A percentile compares a stretch with the other conserved stretches of the same genome.
Conservation (phyloP, 2,329 filamentous ascomycete species). For the Aspergillus arachidicola region DNA sequence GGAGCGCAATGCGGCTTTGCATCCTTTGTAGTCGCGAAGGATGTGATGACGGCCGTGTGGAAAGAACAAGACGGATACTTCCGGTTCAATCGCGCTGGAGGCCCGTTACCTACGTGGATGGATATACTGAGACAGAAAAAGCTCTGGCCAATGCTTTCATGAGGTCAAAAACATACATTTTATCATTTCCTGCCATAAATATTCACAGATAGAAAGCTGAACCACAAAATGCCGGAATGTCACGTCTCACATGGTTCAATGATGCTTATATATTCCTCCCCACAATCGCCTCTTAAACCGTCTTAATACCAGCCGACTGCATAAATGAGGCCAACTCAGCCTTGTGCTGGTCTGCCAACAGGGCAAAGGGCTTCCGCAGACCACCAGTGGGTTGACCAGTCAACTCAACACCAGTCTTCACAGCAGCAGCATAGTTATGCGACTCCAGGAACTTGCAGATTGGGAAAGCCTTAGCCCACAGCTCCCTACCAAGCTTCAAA, state of each 20-base stretch:
- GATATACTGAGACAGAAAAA: slow-evolving; percentile 27
- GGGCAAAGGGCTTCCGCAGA: slow-evolving; percentile 52
- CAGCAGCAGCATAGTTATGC: slow-evolving; percentile 50
- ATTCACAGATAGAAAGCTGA: not conserved
- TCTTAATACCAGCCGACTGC: slow-evolving; percentile 43
- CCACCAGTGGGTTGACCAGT: slow-evolving; percentile 51
- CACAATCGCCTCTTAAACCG: slow-evolving; percentile 19
- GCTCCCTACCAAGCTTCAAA: slow-evolving; percentile 46
- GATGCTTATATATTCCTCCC: not conserved
- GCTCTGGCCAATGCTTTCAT: slow-evolving; percentile 34
- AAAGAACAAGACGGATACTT: slow-evolving; percentile 30
- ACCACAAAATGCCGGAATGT: not conserved
- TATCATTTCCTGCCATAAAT: not conserved
- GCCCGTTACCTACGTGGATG: slow-evolving; percentile 32
- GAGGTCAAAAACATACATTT: not conserved
- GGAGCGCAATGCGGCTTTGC: slow-evolving; percentile 27
- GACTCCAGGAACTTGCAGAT: slow-evolving; percentile 55
- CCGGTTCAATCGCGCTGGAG: slow-evolving; percentile 18
- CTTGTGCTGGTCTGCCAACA: slow-evolving; percentile 37
- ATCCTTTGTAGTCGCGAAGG: slow-evolving; percentile 27
- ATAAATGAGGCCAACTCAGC: slow-evolving; percentile 42
- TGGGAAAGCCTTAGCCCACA: slow-evolving; percentile 55
- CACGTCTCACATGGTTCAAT: not conserved
- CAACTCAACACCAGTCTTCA: slow-evolving; percentile 56
- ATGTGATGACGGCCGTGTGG: slow-evolving; percentile 34